Evolutionary conservation across 139 green algal species (phyloP), one percentile per base, ranked within the genome.

Genomic region (Tetradesmus obliquus): DNA sequence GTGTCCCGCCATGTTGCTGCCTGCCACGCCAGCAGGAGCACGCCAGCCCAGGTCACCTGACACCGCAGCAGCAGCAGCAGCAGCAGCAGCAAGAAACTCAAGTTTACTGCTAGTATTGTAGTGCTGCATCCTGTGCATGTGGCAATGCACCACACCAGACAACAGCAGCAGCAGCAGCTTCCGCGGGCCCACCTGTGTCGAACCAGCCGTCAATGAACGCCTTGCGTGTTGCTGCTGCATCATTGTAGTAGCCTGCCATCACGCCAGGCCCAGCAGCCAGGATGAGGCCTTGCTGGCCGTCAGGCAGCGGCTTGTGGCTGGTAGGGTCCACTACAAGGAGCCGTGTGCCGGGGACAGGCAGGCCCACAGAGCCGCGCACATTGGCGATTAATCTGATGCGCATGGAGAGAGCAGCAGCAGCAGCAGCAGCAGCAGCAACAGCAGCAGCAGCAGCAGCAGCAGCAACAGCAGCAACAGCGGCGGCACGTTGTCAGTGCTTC

Each of bases 271-370:
- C 95, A 32, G 93, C 89, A 7, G 96, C 97, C 88, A 99, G 94
- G 51, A 99, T 51, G 22, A 88, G 55, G 2, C 94, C 97, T 84
- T 97, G 93, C 82, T 91, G 51, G 3, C 98, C 98, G 62, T 96
- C 95, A 12, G 95, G 84, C 82, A 98, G 55, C 0, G 95, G 93
- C 24, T 71, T 19, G 60, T 96, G 89, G 0, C 90, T 97, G 2
- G 96, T 95, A 0, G 96, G 96, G 92, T 99, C 95, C n/a, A 99
- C 98, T 58, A 99, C 94, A 17, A 94, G 91, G 12, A 99, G 19
- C 55, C 95, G 57, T 3, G 97, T 99, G 91, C 95, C 97, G 4
- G 96, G 96, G 3, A 96, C 94, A 20, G 96, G 93, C 82, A 92
- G 45, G 53, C 98, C 98, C 79, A 99, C 97, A 17, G 88, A 95